Evolutionary conservation across 106 monocot genomes (phyloP).

Genomic region (Dendrobium nobile): DNA sequence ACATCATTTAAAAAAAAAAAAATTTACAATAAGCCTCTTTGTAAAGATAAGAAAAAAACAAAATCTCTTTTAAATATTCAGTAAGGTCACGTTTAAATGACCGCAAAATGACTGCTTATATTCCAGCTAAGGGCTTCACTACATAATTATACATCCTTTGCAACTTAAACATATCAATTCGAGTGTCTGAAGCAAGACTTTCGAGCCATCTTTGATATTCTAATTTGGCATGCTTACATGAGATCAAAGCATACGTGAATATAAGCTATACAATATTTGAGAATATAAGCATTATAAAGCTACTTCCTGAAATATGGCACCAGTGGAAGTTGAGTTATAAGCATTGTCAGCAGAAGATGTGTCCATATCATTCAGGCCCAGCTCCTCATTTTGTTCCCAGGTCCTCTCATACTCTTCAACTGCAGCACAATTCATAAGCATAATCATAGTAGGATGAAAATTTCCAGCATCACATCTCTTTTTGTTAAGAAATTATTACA

Average conservation of each 20-base stretch:
- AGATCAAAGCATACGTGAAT: not conserved
- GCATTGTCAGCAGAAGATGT: slow-evolving; percentile 82
- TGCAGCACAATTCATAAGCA: slow-evolving; percentile 16
- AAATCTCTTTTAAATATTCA: no score
- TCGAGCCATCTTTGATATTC: no score
- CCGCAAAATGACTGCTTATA: no score
- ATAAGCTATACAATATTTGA: not conserved
- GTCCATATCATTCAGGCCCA: slow-evolving; percentile 97
- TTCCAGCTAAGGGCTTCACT: no score
- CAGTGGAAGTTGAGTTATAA: slow-evolving; percentile 19
- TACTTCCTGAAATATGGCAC: not conserved
- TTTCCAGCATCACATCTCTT: not conserved
- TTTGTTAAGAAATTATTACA: no score
- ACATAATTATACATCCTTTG: no score
- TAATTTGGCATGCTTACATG: not conserved
- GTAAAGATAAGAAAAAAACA: no score
- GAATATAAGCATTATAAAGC: not conserved
- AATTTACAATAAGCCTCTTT: no score
- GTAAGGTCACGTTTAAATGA: no score
- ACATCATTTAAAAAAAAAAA: no score
- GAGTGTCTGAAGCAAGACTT: no score
- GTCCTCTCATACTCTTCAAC: slow-evolving; percentile 92
- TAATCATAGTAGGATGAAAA: not conserved
- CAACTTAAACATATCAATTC: no score
- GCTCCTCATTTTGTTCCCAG: slow-evolving; percentile 98